Percentiles rank a stretch among this genome's conserved stretches.
phyloP scores from a whole-genome alignment of 371 early-diverging fungal species.

The Quaeritorhiza haematococci region DNA sequence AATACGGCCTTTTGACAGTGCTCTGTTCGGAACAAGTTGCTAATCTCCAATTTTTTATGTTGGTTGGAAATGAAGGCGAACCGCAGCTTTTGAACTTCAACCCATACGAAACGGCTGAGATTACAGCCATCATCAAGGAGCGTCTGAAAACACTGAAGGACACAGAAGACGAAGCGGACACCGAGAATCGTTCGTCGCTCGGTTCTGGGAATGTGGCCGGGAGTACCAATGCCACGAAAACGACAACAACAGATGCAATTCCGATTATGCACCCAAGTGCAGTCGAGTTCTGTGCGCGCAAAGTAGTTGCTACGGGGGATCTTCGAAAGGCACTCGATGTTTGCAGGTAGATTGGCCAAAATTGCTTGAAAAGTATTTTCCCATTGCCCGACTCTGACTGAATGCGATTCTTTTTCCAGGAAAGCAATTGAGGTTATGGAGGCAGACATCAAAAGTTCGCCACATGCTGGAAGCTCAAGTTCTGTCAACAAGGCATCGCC shows the following conservation, averaged over 20 bases:
- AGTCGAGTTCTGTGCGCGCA: constrained; percentile 87
- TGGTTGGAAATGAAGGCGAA: constrained; percentile 39
- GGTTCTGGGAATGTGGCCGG: no score
- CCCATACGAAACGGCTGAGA: constrained; percentile 78
- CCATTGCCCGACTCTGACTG: background rate
- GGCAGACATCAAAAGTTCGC: constrained; percentile 46
- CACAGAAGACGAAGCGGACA: constrained; percentile 10
- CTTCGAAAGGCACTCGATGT: constrained; percentile 86
- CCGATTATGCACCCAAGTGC: constrained; percentile 78
- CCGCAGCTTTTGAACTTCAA: constrained; percentile 79
- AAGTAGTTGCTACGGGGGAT: constrained; percentile 88
- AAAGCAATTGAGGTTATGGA: constrained; percentile 80
- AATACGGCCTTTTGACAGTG: background rate
- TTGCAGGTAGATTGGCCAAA: constrained; percentile 43
- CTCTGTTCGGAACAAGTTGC: background rate
- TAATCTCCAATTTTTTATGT: background rate
- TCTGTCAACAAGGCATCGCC: background rate
- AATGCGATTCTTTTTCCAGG: constrained; percentile 17
- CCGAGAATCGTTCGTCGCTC: no score
- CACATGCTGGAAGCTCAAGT: background rate
- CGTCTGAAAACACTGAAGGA: constrained; percentile 50
- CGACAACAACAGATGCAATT: constrained; percentile 3
- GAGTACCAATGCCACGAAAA: no score
- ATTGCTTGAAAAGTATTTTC: background rate
- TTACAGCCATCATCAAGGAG: constrained; percentile 75